Evolutionary conservation across 495 filamentous ascomycete species (phyloP).

Genomic region (Hypoxylon lenormandii): DNA sequence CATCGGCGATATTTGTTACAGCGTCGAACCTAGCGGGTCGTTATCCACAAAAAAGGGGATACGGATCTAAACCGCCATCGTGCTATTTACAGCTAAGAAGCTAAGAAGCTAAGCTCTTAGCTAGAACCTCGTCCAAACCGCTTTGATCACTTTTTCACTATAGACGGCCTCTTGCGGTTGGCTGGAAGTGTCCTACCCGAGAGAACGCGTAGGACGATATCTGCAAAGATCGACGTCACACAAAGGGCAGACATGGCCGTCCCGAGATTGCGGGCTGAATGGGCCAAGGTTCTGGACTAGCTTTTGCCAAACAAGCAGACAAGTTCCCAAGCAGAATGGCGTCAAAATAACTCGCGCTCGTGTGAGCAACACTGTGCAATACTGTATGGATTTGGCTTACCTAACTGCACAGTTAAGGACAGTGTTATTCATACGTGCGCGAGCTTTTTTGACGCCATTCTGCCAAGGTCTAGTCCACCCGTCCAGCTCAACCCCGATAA

Average conservation of each 20-base stretch:
- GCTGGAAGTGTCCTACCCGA: constrained; percentile 15
- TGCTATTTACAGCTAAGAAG: constrained; percentile 11
- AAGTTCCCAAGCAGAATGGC: too few species aligned
- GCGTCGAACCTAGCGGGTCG: constrained; percentile 3
- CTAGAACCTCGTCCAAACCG: not conserved
- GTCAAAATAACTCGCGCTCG: too few species aligned
- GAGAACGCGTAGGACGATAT: constrained; percentile 29
- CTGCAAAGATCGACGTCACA: constrained; percentile 36
- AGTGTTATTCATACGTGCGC: too few species aligned
- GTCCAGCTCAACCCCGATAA: constrained; percentile 9
- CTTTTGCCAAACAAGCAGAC: too few species aligned
- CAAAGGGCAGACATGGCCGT: constrained; percentile 3
- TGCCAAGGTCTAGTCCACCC: not conserved
- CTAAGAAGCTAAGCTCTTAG: not conserved
- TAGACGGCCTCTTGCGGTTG: constrained; percentile 7
- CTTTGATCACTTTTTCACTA: not conserved
- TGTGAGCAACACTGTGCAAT: too few species aligned
- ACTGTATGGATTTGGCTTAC: too few species aligned
- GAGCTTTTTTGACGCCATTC: too few species aligned
- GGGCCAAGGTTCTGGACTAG: constrained; percentile 25
- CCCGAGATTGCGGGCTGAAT: constrained; percentile 44
- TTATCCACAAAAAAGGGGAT: constrained; percentile 5
- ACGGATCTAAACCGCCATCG: constrained; percentile 38
- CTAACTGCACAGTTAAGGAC: too few species aligned
- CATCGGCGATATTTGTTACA: constrained; percentile 16